phyloP scores from a whole-genome alignment of 345 rosid genomes.

The Euphorbia tirucalli region DNA sequence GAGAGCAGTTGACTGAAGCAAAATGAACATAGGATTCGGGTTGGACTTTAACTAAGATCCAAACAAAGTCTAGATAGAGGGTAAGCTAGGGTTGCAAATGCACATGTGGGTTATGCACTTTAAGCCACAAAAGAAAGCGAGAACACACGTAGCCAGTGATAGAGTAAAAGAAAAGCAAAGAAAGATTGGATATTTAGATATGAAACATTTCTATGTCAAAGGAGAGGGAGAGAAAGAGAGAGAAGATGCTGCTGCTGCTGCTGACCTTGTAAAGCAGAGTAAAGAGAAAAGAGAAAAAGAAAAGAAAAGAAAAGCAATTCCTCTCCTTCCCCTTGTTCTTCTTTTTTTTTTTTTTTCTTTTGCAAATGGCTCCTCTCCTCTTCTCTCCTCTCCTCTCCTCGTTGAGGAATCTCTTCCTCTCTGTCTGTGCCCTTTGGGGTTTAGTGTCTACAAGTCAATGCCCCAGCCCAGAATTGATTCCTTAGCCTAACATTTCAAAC shows the following conservation, averaged over 20 bases:
- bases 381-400: too few species aligned
- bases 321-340: conserved; percentile 1
- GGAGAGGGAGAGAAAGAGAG: conserved; percentile 7
- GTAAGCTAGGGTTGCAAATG: neutral
- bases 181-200: too few species aligned
- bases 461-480: conserved; percentile 54
- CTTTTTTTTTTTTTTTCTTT: neutral
- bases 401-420: conserved; percentile 58
- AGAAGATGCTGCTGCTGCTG: neutral
- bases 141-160: conserved; percentile 35
- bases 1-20: conserved; percentile 18
- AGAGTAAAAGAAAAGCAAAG: conserved; percentile 26
- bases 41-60: conserved; percentile 18
- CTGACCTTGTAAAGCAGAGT: conserved; percentile 54
- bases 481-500: conserved; percentile 19
- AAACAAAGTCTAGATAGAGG: conserved; percentile 4
- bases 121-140: conserved; percentile 38
- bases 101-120: conserved; percentile 30
- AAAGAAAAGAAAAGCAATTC: too few species aligned
- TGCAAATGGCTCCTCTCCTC: too few species aligned
- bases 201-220: conserved; percentile 43
- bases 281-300: conserved; percentile 30
- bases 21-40: conserved; percentile 14
- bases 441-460: conserved; percentile 56
- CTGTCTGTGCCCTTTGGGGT: conserved; percentile 8